Base-by-base conservation (phyloP, 208 protist species). In the Leishmania guyanensis region DNA sequence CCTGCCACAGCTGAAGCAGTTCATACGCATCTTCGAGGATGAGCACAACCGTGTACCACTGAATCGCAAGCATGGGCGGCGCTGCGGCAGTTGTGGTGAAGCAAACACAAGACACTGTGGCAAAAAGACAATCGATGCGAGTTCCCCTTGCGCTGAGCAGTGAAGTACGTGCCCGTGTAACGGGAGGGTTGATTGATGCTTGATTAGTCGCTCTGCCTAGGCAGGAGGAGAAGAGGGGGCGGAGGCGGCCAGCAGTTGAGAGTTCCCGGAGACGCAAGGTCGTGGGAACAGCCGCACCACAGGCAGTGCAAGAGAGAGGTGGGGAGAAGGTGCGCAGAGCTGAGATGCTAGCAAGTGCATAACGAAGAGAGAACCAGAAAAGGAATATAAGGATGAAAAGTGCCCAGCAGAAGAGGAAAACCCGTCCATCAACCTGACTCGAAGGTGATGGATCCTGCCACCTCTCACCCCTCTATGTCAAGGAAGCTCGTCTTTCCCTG, bases 41-140 rank as follows among this genome's bases (percentile, higher is more conserved):
- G 39, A 93, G 73, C 3, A 78, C 85, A 10, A 75, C 56, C 10
- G 90, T 90, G 79, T 93, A 95, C 84, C 85, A 90, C 82, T 92
- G 90, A 26, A 92, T 72, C 51, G 90, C 88, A 10, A 84, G 43
- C 85, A 92, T 91, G 5, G 8, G 33, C 17, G 51, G 53, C 29
- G 51, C 69, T 53, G 20, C 14, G 43, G n/a, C 17, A 73, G 39
- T 14, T 5, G 46, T 73, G 46, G 17, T 53, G 22, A 73, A 62
- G 17, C 17, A 53, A 39, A n/a, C 12, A 76, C 14, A 60, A 58
- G 26, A 46, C 43, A 46, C 3, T 46, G 43, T 46, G 43, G 0
- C 39, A 5, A 36, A 16, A 58, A 75, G 1, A 56, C 6, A 73
- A 73, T 50, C 20, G 16, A 71, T 71, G 26, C 36, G 46, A 14